Conservation (phyloP, 441 rosid genomes). For the Hura crepitans region DNA sequence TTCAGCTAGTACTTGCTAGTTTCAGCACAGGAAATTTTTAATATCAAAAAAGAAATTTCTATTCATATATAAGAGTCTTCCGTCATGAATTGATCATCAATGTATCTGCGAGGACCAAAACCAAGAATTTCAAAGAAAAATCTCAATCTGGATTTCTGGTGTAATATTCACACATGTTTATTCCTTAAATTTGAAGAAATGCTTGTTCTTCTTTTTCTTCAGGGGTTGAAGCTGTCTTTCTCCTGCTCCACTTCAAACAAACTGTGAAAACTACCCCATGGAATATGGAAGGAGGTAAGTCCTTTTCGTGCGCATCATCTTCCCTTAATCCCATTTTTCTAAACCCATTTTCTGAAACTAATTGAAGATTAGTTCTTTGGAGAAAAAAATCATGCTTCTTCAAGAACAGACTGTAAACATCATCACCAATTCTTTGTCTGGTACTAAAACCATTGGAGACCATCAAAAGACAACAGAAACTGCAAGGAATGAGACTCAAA, state of each 20-base stretch:
- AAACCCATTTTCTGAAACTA: slow-evolving; percentile 13
- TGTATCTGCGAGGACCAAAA: background rate
- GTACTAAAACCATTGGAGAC: slow-evolving; percentile 6
- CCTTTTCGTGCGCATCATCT: slow-evolving; percentile 43
- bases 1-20: too few relatives aligned
- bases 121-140: background rate
- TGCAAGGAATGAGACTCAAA: slow-evolving; percentile 10
- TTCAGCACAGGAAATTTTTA: too few relatives aligned
- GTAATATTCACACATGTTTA: slow-evolving; percentile 11
- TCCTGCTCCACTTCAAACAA: slow-evolving; percentile 76
- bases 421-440: slow-evolving; percentile 17
- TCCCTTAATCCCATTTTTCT: slow-evolving; percentile 21
- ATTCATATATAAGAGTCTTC: too few relatives aligned
- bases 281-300: slow-evolving; percentile 56
- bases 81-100: too few relatives aligned
- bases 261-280: slow-evolving; percentile 42
- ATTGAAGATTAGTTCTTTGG: background rate
- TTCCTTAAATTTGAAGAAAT: slow-evolving; percentile 44
- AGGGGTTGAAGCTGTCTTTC: slow-evolving; percentile 41
- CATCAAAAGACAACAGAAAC: slow-evolving; percentile 21
- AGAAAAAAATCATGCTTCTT: background rate
- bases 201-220: background rate
- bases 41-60: too few relatives aligned
- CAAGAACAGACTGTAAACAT: slow-evolving; percentile 6
- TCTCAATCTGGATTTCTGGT: background rate